phyloP scores from a whole-genome alignment of 495 filamentous ascomycete genomes.

The Neurospora pannonica region DNA sequence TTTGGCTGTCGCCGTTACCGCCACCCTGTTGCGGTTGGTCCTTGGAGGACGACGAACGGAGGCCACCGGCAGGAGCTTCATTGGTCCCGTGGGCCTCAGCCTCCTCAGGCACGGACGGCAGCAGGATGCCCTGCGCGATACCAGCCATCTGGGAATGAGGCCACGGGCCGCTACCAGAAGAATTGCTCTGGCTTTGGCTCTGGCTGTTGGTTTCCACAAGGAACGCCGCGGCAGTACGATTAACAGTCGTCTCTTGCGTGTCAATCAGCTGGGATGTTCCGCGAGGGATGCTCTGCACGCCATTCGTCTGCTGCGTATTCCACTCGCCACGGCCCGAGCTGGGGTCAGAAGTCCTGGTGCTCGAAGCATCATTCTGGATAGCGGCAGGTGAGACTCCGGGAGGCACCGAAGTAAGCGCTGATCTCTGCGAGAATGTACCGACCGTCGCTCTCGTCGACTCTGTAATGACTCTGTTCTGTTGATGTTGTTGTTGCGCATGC shows the following conservation, averaged over 20 bases:
- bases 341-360: constrained; percentile 67
- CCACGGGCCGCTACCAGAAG: constrained; percentile 33
- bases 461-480: neutral
- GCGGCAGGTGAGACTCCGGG: constrained; percentile 66
- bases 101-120: constrained; percentile 3
- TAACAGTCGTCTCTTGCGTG: constrained; percentile 28
- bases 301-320: constrained; percentile 59
- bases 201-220: neutral
- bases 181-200: constrained; percentile 26
- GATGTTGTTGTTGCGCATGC: neutral
- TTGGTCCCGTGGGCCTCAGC: neutral
- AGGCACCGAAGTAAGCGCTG: constrained; percentile 63
- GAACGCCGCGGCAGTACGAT: neutral
- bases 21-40: neutral
- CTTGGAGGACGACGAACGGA: neutral
- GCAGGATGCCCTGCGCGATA: constrained; percentile 31
- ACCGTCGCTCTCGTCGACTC: constrained; percentile 25
- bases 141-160: constrained; percentile 42
- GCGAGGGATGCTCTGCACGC: constrained; percentile 25
- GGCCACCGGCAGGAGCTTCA: neutral
- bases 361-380: constrained; percentile 77
- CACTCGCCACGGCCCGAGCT: constrained; percentile 49
- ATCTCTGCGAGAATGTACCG: constrained; percentile 54
- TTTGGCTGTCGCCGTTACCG: constrained; percentile 18
- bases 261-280: constrained; percentile 47